Percentiles rank a stretch among this genome's conserved stretches.
These are phyloP conservation scores for Deinandra increscens DNA, from an alignment of 129 eudicot genomes.

Conservation along the genomic window DNA sequence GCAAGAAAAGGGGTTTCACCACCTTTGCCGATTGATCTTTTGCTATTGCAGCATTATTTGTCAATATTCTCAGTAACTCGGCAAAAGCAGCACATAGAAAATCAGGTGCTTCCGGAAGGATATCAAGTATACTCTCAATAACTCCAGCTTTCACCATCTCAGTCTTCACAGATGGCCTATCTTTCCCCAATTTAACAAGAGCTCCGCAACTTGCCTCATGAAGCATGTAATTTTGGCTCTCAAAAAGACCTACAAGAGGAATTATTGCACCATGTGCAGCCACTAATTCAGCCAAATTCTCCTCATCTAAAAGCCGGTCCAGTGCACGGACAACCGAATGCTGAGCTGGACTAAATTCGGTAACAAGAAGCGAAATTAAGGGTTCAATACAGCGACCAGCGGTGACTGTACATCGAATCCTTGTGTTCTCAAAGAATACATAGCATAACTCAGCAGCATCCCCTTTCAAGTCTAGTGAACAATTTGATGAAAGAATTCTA, in stretches of 20 bases:
- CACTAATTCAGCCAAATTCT: constrained; percentile 81
- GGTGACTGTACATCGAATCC: constrained; percentile 78
- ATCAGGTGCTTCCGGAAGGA: constrained; percentile 89
- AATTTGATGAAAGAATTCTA: constrained; percentile 71
- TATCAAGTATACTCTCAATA: constrained; percentile 72
- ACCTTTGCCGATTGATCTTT: constrained; percentile 83
- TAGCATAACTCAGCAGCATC: constrained; percentile 90
- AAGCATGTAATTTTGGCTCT: constrained; percentile 75
- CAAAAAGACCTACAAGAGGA: constrained; percentile 89
- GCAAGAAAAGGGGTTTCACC: constrained; percentile 73
- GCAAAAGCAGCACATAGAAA: constrained; percentile 91
- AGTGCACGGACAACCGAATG: constrained; percentile 83
- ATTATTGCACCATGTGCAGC: constrained; percentile 89
- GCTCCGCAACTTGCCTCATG: constrained; percentile 91
- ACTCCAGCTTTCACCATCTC: constrained; percentile 99
- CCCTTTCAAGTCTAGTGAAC: constrained; percentile 89
- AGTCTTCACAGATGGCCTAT: constrained; percentile 86
- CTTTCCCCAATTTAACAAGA: constrained; percentile 94
- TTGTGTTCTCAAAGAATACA: constrained; percentile 83
- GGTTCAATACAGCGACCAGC: constrained; percentile 98
- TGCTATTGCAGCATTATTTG: constrained; percentile 90
- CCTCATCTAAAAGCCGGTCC: constrained; percentile 84
- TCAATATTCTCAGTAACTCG: constrained; percentile 83
- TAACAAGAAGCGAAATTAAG: constrained; percentile 76
- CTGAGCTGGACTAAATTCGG: constrained; percentile 89